phyloP scores from a whole-genome alignment of 2,329 filamentous ascomycete species.

The Verticillium alfalfae region DNA sequence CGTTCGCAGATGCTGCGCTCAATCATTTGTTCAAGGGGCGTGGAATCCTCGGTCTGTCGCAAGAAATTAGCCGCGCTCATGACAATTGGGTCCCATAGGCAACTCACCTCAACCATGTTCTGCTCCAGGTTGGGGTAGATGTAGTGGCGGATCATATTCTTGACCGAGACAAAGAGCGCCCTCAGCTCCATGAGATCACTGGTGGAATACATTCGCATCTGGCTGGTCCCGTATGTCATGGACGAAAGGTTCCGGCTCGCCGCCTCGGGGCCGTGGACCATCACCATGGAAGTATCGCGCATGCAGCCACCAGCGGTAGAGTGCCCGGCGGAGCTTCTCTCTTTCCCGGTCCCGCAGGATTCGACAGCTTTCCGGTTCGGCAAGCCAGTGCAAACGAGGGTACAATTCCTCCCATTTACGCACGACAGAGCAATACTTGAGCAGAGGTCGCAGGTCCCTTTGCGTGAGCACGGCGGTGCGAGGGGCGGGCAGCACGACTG shows the following conservation, averaged over 20 bases:
- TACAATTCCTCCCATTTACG: constrained; percentile 32
- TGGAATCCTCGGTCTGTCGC: constrained; percentile 2
- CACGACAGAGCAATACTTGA: constrained; percentile 28
- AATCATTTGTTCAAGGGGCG: constrained; percentile 7
- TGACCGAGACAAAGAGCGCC: constrained; percentile 39
- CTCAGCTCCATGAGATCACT: constrained; percentile 37
- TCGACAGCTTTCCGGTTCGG: constrained; percentile 37
- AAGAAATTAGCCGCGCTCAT: neutral
- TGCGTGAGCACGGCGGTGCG: constrained; percentile 23
- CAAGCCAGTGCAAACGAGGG: constrained; percentile 40
- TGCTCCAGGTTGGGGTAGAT: constrained; percentile 40
- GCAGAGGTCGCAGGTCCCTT: constrained; percentile 23
- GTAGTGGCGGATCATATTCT: constrained; percentile 36
- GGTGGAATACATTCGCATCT: constrained; percentile 38
- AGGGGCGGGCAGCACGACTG: constrained; percentile 1
- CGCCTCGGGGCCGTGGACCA: constrained; percentile 26
- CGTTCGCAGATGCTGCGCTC: constrained; percentile 17
- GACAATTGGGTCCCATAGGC: neutral
- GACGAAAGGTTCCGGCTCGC: constrained; percentile 30
- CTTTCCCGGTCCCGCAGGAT: constrained; percentile 35
- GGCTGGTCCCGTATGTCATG: constrained; percentile 34
- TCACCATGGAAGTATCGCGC: constrained; percentile 45
- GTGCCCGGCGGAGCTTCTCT: constrained; percentile 39
- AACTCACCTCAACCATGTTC: constrained; percentile 25
- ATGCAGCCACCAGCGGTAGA: constrained; percentile 52